phyloP scores from a whole-genome alignment of 108 stramenopile species.

The Fistulifera pelliculosa region DNA sequence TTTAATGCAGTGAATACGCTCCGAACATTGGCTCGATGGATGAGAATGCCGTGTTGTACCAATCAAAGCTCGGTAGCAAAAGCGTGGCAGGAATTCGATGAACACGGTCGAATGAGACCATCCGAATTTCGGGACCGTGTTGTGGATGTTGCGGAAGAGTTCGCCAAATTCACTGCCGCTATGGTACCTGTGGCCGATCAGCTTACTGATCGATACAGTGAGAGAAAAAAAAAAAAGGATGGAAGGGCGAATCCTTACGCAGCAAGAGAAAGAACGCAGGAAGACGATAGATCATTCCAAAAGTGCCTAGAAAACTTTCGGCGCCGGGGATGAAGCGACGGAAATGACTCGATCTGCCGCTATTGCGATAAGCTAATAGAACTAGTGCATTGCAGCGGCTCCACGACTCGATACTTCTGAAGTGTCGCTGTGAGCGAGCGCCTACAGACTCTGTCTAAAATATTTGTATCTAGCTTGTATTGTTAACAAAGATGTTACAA shows the following conservation, averaged over 20 bases:
- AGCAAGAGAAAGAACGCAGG: conserved; percentile 40
- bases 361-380: too few relatives aligned
- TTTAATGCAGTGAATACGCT: conserved; percentile 61
- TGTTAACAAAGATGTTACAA: too few relatives aligned
- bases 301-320: too few relatives aligned
- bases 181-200: conserved; percentile 38
- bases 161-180: conserved; percentile 57
- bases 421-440: too few relatives aligned
- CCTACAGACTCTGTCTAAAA: too few relatives aligned
- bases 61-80: conserved; percentile 53
- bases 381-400: too few relatives aligned
- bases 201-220: conserved; percentile 47
- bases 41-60: conserved; percentile 59
- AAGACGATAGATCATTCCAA: conserved; percentile 27
- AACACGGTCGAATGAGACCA: conserved; percentile 51
- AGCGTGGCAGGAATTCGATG: conserved; percentile 62
- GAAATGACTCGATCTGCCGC: too few relatives aligned
- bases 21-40: conserved; percentile 55
- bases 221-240: conserved; percentile 42
- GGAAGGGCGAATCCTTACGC: conserved; percentile 44
- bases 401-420: too few relatives aligned
- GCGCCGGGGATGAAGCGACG: too few relatives aligned
- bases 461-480: too few relatives aligned
- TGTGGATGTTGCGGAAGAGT: conserved; percentile 58
- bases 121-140: conserved; percentile 44